phyloP scores from a whole-genome alignment of 805 yeast species.

The Candida ulmi region DNA sequence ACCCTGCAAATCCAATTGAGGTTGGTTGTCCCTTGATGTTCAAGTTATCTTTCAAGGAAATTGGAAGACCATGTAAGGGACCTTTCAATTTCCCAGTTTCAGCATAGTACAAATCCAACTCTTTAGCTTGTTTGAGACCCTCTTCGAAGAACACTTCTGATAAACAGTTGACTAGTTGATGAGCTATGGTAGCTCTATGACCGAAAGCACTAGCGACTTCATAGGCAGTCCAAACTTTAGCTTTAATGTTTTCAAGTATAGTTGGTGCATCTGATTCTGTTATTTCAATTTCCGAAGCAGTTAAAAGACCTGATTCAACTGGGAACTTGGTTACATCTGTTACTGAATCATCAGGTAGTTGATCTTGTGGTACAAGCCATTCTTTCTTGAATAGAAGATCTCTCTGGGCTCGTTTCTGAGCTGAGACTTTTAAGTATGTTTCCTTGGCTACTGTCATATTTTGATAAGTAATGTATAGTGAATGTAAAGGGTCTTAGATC shows the following conservation, averaged over 20 bases:
- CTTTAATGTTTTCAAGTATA: slow-evolving; percentile 24
- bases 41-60: slow-evolving; percentile 46
- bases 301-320: slow-evolving; percentile 27
- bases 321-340: slow-evolving; percentile 37
- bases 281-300: slow-evolving; percentile 30
- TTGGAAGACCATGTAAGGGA: slow-evolving; percentile 64
- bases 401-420: slow-evolving; percentile 34
- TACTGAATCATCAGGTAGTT: slow-evolving; percentile 10
- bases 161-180: slow-evolving; percentile 40
- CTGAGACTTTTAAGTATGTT: slow-evolving; percentile 34
- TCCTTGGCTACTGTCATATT: too few species aligned
- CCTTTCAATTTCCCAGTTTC: slow-evolving; percentile 49
- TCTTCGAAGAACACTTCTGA: slow-evolving; percentile 42
- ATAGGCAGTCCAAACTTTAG: slow-evolving; percentile 32
- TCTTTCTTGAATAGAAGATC: slow-evolving; percentile 36
- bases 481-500: too few species aligned
- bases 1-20: slow-evolving; percentile 43
- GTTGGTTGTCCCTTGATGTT: slow-evolving; percentile 42
- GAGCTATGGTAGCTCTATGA: slow-evolving; percentile 53
- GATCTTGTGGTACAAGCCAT: slow-evolving; percentile 31
- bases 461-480: too few species aligned
- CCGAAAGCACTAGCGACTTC: slow-evolving; percentile 50
- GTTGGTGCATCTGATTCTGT: slow-evolving; percentile 15
- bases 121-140: slow-evolving; percentile 51
- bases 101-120: slow-evolving; percentile 44